phyloP scores from a whole-genome alignment of 768 basidiomycete species.

The Leccinum longicurvipes region DNA sequence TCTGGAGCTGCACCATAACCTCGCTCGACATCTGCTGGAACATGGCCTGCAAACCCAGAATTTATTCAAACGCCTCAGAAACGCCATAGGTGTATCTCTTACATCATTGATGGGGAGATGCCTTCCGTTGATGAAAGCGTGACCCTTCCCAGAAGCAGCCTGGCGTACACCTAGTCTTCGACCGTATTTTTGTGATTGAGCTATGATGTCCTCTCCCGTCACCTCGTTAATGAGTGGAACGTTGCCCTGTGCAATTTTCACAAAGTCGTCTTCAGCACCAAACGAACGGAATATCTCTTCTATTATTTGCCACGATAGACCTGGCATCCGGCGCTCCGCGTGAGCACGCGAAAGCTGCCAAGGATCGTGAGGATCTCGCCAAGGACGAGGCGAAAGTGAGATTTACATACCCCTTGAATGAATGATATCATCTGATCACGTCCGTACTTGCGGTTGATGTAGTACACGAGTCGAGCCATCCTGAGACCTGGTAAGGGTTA shows the following conservation, averaged over 20 bases:
- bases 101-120: constrained; percentile 68
- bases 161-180: constrained; percentile 53
- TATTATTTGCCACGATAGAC: constrained; percentile 44
- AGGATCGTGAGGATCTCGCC: constrained; percentile 1
- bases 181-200: constrained; percentile 50
- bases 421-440: constrained; percentile 60
- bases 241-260: constrained; percentile 35
- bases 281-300: constrained; percentile 39
- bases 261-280: constrained; percentile 35
- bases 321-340: constrained; percentile 28
- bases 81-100: constrained; percentile 24
- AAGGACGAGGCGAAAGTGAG: neutral
- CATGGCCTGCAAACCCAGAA: constrained; percentile 13
- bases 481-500: constrained; percentile 43
- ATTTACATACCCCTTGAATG: constrained; percentile 44
- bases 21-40: constrained; percentile 39
- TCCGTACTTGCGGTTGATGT: constrained; percentile 62
- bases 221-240: constrained; percentile 26
- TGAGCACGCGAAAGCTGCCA: constrained; percentile 40
- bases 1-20: constrained; percentile 54
- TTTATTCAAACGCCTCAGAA: neutral
- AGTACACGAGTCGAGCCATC: constrained; percentile 73
- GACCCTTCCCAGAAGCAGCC: constrained; percentile 45
- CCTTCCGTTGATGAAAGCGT: constrained; percentile 89
- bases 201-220: constrained; percentile 33